phyloP scores from a whole-genome alignment of 2,329 filamentous ascomycete species.

The Beauveria sp. region DNA sequence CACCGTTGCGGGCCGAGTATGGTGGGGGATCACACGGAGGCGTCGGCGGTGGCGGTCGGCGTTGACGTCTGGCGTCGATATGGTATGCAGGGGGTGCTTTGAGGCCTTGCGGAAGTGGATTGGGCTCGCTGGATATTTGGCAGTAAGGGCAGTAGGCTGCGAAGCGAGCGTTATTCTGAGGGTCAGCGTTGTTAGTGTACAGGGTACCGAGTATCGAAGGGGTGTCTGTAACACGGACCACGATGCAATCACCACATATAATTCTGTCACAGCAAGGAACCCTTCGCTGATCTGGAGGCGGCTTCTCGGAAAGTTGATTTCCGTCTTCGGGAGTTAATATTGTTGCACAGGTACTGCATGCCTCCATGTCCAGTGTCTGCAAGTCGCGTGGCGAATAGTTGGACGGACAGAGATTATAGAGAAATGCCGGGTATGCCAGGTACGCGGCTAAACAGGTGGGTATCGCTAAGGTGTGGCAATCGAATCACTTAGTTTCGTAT shows the following conservation, averaged over 20 bases:
- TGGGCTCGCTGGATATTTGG: slow-evolving; percentile 58
- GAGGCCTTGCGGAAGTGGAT: slow-evolving; percentile 52
- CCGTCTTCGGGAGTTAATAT: slow-evolving; percentile 42
- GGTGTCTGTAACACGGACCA: slow-evolving; percentile 34
- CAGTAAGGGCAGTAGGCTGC: slow-evolving; percentile 65
- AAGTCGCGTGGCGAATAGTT: neutral
- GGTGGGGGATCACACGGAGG: neutral
- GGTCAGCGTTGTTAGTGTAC: neutral
- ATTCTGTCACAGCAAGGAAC: slow-evolving; percentile 62
- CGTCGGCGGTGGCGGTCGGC: neutral
- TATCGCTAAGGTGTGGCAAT: neutral
- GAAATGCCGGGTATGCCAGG: neutral
- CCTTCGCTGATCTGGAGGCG: slow-evolving; percentile 49
- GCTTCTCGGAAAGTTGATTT: slow-evolving; percentile 51
- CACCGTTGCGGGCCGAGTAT: neutral
- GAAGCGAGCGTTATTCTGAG: slow-evolving; percentile 58
- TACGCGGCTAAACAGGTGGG: neutral
- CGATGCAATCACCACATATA: slow-evolving; percentile 65
- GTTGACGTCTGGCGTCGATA: neutral
- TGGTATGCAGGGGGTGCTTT: slow-evolving; percentile 61
- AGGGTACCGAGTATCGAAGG: too few relatives aligned
- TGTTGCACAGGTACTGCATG: slow-evolving; percentile 64
- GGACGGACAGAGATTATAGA: neutral
- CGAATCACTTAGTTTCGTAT: neutral
- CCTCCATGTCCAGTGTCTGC: slow-evolving; percentile 24